Conservation (phyloP, 371 early-diverging fungal genomes). For the Lichtheimia ramosa region DNA sequence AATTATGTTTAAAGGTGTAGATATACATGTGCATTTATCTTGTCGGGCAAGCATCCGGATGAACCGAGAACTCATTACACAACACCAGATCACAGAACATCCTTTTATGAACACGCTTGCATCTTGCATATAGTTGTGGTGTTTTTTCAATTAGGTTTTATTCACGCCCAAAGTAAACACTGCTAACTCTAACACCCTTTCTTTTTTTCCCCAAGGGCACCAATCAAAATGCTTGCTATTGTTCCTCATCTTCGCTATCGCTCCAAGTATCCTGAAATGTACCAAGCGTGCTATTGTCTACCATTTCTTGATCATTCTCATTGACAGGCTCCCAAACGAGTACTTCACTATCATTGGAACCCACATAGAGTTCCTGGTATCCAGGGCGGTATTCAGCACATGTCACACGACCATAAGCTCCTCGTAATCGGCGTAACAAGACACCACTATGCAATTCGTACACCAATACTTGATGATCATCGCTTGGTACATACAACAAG, state of each 20-base stretch:
- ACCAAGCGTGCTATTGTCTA: neutral
- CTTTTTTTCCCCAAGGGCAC: neutral
- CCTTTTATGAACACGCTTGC: too few relatives aligned
- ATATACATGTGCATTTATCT: neutral
- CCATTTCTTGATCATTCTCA: slow-evolving; percentile 9
- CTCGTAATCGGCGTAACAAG: slow-evolving; percentile 53
- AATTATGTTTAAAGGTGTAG: neutral
- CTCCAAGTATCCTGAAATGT: neutral
- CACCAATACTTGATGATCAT: slow-evolving; percentile 59
- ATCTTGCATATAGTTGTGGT: neutral
- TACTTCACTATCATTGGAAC: slow-evolving; percentile 67
- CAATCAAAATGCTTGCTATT: neutral
- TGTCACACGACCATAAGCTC: slow-evolving; percentile 66
- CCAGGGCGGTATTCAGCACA: slow-evolving; percentile 59
- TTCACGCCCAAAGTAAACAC: neutral
- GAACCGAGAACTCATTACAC: neutral
- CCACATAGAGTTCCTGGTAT: slow-evolving; percentile 65
- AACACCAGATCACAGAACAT: neutral
- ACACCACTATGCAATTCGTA: slow-evolving; percentile 63
- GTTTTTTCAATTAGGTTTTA: neutral
- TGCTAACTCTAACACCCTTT: neutral
- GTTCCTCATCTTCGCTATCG: neutral
- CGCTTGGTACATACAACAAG: slow-evolving; percentile 60
- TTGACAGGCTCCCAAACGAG: slow-evolving; percentile 63
- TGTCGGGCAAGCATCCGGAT: neutral